phyloP scores from a whole-genome alignment of 2,329 filamentous ascomycete genomes.

The Diaporthe caulivora region DNA sequence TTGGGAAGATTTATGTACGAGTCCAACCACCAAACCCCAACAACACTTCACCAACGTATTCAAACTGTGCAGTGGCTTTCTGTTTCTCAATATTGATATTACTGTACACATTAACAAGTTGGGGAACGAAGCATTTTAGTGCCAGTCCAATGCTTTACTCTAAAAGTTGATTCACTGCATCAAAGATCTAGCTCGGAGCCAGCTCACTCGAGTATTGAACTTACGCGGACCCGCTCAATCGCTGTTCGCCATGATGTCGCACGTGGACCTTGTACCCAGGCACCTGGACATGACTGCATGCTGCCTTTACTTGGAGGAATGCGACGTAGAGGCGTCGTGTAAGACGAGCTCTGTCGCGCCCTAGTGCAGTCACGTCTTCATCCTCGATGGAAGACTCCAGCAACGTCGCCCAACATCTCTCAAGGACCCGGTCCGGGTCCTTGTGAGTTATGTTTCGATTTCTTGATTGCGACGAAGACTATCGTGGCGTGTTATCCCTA shows the following conservation, averaged over 20 bases:
- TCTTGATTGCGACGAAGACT: no score
- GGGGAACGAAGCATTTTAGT: conserved; percentile 36
- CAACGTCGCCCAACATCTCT: conserved; percentile 35
- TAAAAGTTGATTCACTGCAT: conserved; percentile 31
- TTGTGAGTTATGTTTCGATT: not conserved
- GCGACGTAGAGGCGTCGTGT: conserved; percentile 36
- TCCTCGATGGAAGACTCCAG: conserved; percentile 34
- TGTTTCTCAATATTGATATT: conserved; percentile 14
- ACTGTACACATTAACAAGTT: conserved; percentile 30
- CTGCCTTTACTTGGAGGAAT: conserved; percentile 34
- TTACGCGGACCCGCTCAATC: no score
- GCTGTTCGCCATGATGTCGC: no score
- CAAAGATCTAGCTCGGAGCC: conserved; percentile 28
- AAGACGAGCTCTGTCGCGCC: conserved; percentile 29
- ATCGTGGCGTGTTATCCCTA: conserved; percentile 5
- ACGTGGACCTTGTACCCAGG: not conserved
- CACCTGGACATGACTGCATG: conserved; percentile 29
- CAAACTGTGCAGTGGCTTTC: not conserved
- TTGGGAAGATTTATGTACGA: not conserved
- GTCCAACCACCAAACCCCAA: no score
- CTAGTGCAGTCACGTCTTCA: conserved; percentile 17
- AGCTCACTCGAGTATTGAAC: conserved; percentile 27
- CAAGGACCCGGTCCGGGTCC: conserved; percentile 32
- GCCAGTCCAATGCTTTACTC: conserved; percentile 26
- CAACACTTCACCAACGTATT: not conserved